phyloP scores from a whole-genome alignment of 768 basidiomycete genomes.

The Termitomyces sp. region DNA sequence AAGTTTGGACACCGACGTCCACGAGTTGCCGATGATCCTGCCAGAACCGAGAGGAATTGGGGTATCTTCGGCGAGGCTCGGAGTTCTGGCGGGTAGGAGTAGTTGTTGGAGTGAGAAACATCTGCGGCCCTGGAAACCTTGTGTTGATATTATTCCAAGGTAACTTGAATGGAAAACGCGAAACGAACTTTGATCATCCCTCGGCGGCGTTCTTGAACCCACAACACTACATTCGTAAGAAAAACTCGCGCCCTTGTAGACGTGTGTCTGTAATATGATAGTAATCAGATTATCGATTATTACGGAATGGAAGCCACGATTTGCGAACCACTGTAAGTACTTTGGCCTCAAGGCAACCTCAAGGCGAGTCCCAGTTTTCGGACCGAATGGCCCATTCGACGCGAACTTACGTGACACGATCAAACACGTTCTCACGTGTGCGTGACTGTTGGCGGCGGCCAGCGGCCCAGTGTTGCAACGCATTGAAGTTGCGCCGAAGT shows the following conservation, averaged over 20 bases:
- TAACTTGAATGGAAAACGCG: neutral
- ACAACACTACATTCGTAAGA: neutral
- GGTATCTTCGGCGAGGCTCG: constrained; percentile 7
- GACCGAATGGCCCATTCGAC: neutral
- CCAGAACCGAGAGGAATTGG: constrained; percentile 15
- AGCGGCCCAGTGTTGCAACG: too few species aligned
- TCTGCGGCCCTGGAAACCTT: neutral
- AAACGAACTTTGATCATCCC: neutral
- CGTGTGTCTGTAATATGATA: neutral
- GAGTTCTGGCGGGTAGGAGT: neutral
- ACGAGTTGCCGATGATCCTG: constrained; percentile 13
- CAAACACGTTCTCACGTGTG: too few species aligned
- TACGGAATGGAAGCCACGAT: neutral
- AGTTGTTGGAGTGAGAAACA: constrained; percentile 1
- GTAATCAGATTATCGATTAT: neutral
- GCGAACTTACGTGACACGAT: too few species aligned
- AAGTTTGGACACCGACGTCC: constrained; percentile 13
- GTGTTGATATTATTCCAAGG: neutral
- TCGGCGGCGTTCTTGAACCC: neutral
- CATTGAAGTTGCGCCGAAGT: too few species aligned
- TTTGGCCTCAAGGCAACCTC: too few species aligned
- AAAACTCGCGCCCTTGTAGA: neutral
- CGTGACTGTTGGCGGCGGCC: too few species aligned
- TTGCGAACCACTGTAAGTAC: neutral
- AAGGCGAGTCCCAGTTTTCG: too few species aligned